Percentiles rank a stretch among this genome's conserved stretches.
Conservation (phyloP, 768 basidiomycete species). For the Pisolithus microcarpus region DNA sequence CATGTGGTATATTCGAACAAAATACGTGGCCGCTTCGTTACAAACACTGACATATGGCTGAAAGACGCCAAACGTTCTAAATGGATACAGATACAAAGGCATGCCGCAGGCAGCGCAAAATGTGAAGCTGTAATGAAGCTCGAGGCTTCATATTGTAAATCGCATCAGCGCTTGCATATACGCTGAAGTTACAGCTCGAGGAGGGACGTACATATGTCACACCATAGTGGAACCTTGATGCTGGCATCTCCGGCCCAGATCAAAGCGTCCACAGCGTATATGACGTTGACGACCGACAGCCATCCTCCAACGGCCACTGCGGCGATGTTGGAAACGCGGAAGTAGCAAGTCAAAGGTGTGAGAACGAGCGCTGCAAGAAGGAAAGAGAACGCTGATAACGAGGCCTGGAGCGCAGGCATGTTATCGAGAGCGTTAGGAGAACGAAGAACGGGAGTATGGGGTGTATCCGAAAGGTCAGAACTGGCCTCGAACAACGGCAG, state of each 20-base stretch:
- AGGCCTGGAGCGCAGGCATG: constrained; percentile 20
- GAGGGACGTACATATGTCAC: constrained; percentile 58
- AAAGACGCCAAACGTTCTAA: constrained; percentile 49
- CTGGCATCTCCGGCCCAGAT: constrained; percentile 48
- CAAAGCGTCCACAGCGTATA: constrained; percentile 50
- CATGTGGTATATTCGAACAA: constrained; percentile 44
- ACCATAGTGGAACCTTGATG: constrained; percentile 53
- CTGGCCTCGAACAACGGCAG: too few relatives aligned
- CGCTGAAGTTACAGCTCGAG: not conserved
- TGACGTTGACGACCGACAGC: constrained; percentile 43
- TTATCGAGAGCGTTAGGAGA: constrained; percentile 1
- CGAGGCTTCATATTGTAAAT: constrained; percentile 35
- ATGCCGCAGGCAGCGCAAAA: constrained; percentile 53
- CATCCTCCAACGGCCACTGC: constrained; percentile 44
- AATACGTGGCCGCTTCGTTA: constrained; percentile 33
- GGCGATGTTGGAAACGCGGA: constrained; percentile 36
- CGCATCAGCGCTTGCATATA: not conserved
- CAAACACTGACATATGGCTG: constrained; percentile 26
- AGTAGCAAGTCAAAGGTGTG: constrained; percentile 35
- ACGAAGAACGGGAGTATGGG: constrained; percentile 3
- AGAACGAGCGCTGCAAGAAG: constrained; percentile 36
- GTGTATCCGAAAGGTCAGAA: constrained; percentile 7
- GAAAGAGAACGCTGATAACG: constrained; percentile 37
- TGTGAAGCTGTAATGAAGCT: constrained; percentile 45
- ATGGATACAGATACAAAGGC: constrained; percentile 47